Conservation (phyloP, 1,284 basidiomycete species). For the Exsudoporus floridanus region DNA sequence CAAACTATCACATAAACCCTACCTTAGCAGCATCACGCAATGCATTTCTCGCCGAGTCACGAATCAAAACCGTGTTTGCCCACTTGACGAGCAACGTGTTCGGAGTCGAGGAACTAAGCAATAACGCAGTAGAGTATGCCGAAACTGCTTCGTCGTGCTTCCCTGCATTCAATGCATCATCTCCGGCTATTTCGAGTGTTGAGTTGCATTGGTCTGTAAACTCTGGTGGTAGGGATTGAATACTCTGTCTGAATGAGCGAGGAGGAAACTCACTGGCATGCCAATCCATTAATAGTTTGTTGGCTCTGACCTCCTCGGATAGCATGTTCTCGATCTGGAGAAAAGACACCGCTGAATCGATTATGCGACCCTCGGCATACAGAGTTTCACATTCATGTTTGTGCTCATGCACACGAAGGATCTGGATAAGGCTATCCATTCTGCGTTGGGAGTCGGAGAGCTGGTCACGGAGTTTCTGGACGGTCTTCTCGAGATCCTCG, state of each 20-base stretch:
- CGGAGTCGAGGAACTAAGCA: neutral
- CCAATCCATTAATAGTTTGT: neutral
- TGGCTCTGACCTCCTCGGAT: neutral
- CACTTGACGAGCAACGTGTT: conserved; percentile 5
- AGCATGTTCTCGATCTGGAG: neutral
- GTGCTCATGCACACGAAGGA: neutral
- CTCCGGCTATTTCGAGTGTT: neutral
- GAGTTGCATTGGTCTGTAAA: neutral
- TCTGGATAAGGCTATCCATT: too few species aligned
- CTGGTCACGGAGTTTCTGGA: neutral
- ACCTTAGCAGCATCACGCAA: conserved; percentile 5
- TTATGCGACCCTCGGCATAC: neutral
- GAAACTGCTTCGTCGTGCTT: neutral
- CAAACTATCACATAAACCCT: neutral
- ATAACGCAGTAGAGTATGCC: conserved; percentile 7
- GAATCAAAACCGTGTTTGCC: neutral
- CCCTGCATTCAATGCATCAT: neutral
- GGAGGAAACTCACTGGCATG: neutral
- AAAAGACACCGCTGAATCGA: neutral
- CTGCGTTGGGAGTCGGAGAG: too few species aligned
- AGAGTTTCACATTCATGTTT: neutral
- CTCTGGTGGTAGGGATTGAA: neutral
- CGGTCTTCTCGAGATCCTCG: neutral
- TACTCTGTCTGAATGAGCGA: neutral
- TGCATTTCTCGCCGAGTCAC: neutral